A percentile compares a stretch with the other conserved stretches of the same genome.
These are phyloP conservation scores for Geoglossum cookeanum DNA, from an alignment of 2,329 filamentous ascomycete genomes.

Conservation along the genomic window DNA sequence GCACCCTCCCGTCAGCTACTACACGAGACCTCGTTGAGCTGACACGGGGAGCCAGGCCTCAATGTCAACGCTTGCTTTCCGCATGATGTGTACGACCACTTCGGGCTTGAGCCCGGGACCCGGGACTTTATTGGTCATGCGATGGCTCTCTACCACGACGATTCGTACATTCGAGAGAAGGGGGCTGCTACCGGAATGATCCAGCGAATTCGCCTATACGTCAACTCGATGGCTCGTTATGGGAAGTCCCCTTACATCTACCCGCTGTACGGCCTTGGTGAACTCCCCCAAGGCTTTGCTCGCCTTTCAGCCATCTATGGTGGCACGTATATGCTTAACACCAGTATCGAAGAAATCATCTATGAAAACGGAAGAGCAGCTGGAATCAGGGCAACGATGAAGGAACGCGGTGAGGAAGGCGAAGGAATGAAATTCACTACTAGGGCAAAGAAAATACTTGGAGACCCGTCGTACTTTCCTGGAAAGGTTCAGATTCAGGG, in stretches of 20 bases:
- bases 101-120: conserved; percentile 72
- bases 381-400: conserved; percentile 96
- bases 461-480: conserved; percentile 92
- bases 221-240: conserved; percentile 92
- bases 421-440: conserved; percentile 82
- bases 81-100: conserved; percentile 99
- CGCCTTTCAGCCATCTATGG: conserved; percentile 96
- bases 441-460: conserved; percentile 88
- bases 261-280: conserved; percentile 89
- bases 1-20: conserved; percentile 14
- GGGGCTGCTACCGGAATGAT: conserved; percentile 71
- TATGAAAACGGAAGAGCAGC: conserved; percentile 74
- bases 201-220: conserved; percentile 84
- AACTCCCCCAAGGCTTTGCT: conserved; percentile 93
- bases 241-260: conserved; percentile 99
- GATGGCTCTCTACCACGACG: conserved; percentile 88
- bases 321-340: conserved; percentile 98
- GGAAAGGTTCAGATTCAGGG: conserved; percentile 73
- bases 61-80: conserved; percentile 65
- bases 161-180: conserved; percentile 58
- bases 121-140: conserved; percentile 95
- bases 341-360: conserved; percentile 71
- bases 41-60: conserved; percentile 38
- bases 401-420: conserved; percentile 54
- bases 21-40: neutral